These are phyloP conservation scores for Vaccinium vitisidaea DNA, from an alignment of 148 eudicot species.

Conservation along the genomic window DNA sequence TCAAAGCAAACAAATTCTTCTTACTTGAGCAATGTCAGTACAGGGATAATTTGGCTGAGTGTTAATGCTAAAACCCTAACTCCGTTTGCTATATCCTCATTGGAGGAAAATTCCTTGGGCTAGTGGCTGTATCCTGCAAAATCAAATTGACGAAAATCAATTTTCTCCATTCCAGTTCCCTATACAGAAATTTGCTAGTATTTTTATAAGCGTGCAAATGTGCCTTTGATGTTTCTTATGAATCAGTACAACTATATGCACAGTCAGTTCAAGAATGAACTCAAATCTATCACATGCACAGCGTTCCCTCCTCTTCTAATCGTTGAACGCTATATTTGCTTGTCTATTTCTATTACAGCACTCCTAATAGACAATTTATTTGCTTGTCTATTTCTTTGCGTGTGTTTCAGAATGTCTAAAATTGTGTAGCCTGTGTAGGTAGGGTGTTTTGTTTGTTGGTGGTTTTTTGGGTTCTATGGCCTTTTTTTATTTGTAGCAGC, in stretches of 20 bases:
- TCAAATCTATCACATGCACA: not conserved
- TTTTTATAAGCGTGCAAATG: not conserved
- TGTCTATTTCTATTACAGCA: conserved; percentile 10
- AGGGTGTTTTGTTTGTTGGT: no score
- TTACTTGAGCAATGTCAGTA: conserved; percentile 23
- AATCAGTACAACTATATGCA: not conserved
- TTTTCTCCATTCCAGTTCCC: not conserved
- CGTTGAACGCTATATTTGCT: no score
- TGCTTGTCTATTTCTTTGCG: no score
- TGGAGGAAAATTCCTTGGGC: conserved; percentile 82
- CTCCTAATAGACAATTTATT: no score
- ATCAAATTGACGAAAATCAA: not conserved
- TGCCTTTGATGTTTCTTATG: not conserved
- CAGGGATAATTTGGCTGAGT: conserved; percentile 64
- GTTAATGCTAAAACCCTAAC: conserved; percentile 80
- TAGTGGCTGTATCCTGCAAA: conserved; percentile 92
- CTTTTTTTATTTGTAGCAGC: no score
- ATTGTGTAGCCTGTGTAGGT: no score
- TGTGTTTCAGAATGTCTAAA: no score
- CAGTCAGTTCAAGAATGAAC: no score
- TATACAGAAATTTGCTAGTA: not conserved
- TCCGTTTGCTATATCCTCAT: conserved; percentile 67
- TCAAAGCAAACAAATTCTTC: not conserved
- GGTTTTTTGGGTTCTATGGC: no score
- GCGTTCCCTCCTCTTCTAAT: conserved; percentile 19